These are phyloP conservation scores for Calocera cornea DNA, from an alignment of 768 basidiomycete species.

Conservation along the genomic window DNA sequence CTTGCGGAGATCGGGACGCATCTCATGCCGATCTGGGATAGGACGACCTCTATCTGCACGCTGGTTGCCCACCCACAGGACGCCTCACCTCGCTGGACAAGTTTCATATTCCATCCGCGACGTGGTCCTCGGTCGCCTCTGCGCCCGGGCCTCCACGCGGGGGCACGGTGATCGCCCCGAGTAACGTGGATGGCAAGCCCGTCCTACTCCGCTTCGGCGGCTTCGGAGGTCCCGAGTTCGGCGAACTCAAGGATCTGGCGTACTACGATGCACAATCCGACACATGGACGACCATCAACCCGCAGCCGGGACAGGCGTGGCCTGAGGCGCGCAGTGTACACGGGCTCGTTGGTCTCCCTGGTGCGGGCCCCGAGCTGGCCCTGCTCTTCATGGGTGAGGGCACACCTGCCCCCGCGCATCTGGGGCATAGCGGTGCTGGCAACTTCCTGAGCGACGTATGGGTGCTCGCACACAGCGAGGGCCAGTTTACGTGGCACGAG, in stretches of 20 bases:
- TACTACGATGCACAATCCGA: conserved; percentile 22
- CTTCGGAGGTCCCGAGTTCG: conserved; percentile 29
- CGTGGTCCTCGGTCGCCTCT: conserved; percentile 25
- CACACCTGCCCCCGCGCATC: conserved; percentile 24
- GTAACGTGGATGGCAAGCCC: conserved; percentile 15
- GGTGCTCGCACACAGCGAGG: conserved; percentile 20
- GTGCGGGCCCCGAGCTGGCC: conserved; percentile 9
- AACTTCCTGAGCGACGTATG: conserved; percentile 32
- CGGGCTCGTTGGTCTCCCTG: conserved; percentile 24
- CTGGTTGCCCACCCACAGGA: conserved; percentile 29
- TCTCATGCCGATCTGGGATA: conserved; percentile 9
- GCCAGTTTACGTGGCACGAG: conserved; percentile 22
- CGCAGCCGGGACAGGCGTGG: conserved; percentile 20
- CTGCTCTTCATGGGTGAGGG: conserved; percentile 29
- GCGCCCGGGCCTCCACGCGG: conserved; percentile 31
- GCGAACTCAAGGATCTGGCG: conserved; percentile 23
- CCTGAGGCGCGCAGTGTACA: conserved; percentile 28
- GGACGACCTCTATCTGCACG: conserved; percentile 29
- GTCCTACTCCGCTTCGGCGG: conserved; percentile 31
- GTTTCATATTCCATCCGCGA: conserved; percentile 20
- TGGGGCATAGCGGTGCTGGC: conserved; percentile 31
- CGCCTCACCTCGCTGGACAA: conserved; percentile 27
- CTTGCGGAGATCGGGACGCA: neutral
- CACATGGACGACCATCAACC: conserved; percentile 19
- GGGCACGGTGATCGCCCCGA: conserved; percentile 29